These are phyloP conservation scores for Geranomyces michiganensis DNA, from an alignment of 192 early-diverging fungal genomes.

Conservation along the genomic window DNA sequence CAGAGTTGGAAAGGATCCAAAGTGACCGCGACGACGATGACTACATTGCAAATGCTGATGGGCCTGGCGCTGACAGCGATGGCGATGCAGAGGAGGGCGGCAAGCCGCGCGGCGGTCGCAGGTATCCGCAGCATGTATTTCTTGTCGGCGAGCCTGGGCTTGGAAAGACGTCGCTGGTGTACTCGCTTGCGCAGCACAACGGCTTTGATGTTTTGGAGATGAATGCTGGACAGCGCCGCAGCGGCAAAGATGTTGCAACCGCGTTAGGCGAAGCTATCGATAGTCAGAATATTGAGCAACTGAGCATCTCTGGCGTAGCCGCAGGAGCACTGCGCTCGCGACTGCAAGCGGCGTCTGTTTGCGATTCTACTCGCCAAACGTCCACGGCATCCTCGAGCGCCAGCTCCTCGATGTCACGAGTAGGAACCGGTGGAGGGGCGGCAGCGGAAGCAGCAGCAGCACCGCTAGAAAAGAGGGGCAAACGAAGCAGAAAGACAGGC, in stretches of 20 bases:
- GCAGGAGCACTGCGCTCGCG: neutral
- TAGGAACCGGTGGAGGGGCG: neutral
- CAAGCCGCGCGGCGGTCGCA: neutral
- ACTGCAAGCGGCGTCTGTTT: neutral
- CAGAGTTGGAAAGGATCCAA: neutral
- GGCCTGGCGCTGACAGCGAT: neutral
- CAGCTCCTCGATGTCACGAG: neutral
- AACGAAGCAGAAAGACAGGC: neutral
- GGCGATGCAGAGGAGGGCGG: neutral
- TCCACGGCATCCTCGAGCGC: neutral
- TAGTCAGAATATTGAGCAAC: constrained; percentile 68
- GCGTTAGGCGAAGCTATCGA: constrained; percentile 71
- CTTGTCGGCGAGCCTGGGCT: constrained; percentile 70
- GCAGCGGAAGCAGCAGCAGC: neutral
- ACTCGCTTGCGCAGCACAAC: constrained; percentile 70
- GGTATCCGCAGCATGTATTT: constrained; percentile 38
- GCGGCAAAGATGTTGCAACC: constrained; percentile 69
- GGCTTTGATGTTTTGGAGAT: constrained; percentile 80
- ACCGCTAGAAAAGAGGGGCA: neutral
- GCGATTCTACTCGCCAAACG: neutral
- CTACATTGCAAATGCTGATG: neutral
- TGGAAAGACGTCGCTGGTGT: constrained; percentile 75
- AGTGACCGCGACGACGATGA: constrained; percentile 7
- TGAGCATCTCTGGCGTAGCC: neutral
- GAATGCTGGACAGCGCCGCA: constrained; percentile 66